Evolutionary conservation across 2,329 filamentous ascomycete species (phyloP), one percentile per base, ranked within the genome.

Genomic region (Dothideomycetidae sp.): DNA sequence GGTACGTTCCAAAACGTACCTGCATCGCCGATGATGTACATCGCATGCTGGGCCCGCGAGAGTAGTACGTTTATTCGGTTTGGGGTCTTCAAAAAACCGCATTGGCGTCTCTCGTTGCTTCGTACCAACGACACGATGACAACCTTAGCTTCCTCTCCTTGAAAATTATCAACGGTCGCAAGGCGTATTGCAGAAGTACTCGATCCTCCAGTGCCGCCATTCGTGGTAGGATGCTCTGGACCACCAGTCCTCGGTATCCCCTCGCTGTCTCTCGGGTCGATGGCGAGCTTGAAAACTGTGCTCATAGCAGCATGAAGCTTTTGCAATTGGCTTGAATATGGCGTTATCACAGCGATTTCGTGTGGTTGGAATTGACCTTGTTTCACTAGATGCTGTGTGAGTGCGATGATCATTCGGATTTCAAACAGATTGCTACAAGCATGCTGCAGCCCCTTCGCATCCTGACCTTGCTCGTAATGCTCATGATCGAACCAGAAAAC

Each of bases 141-240:
- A 5, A 86, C 60, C 36, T 81, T 76, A 2, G 73, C 75, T 48
- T 86, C 79, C 49, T 86, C 79, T 0, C 80, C 81, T 47, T 86
- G 78, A 39, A 82, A 85, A 44, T 84, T 85, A 46, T 56, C 52
- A 36, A 29, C 37, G 5, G 41, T 43, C 49, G 32, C 28, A 31
- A 41, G 28, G n/a, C 39, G 18, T 3, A 41, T 30, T 7, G 39
- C 39, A 3, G 17, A 29, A n/a, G 26, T 33, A 10, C 36, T 33
- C 12, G 42, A 39, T 12, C 17, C 40, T 30, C 40, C 41, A 32
- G 35, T 35, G 15, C 29, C 18, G 21, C 33, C 18, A 2, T 33
- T 23, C 2, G 33, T 31, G 1, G 17, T n/a, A 10, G 34, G 29
- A 14, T 23, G 16, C 11, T 31, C 13, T 4, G 17, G 10, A 7